Base-by-base conservation (phyloP, 2,329 filamentous ascomycete genomes). In the Cladosporium austrohemisphaericum region DNA sequence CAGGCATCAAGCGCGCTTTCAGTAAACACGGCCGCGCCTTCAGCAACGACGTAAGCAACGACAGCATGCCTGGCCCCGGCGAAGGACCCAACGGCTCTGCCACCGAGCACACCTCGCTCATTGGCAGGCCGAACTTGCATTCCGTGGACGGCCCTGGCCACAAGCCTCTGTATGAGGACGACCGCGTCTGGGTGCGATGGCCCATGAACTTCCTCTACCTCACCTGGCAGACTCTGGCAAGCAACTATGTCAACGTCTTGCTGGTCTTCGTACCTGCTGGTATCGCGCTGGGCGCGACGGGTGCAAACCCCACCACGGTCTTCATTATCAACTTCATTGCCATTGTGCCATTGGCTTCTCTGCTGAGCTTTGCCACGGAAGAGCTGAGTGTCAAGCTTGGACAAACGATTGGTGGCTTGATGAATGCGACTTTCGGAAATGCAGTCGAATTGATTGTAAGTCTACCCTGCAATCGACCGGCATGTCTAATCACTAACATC, bases 251-350 rank as follows among this genome's bases (percentile, higher is more conserved):
- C 66, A 92, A 91, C 65, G 77, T 84, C 56, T 75, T 85, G 47
- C 82, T 93, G 55, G 74, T 88, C 52, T 83, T 84, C 61, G 87
- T 90, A 7, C 86, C 86, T 8, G 66, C 88, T 33, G 86, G 86
- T 53, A 86, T 91, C 54, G 61, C 83, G 46, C 81, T 85, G 52
- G 86, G 85, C 52, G 69, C 72, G 11, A 60, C 80, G 52, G 71
- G 73, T 38, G 86, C 84, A 82, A 74, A 76, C 60, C 77, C 86
- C 1, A 80, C 82, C 9, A 77, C 79, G 49, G 78, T 89, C 56
- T 91, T 91, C 67, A 73, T 81, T 41, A 80, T 96, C 69, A 96
- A 96, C 72, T 96, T 96, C 62, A 80, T 96, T 55, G 92, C 91
- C 54, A 95, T 96, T 58, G 84, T 96, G 51, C 91, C 91, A 0